Conservation (phyloP, 1,139 yeast genomes). For the Geotrichum restrictum region DNA sequence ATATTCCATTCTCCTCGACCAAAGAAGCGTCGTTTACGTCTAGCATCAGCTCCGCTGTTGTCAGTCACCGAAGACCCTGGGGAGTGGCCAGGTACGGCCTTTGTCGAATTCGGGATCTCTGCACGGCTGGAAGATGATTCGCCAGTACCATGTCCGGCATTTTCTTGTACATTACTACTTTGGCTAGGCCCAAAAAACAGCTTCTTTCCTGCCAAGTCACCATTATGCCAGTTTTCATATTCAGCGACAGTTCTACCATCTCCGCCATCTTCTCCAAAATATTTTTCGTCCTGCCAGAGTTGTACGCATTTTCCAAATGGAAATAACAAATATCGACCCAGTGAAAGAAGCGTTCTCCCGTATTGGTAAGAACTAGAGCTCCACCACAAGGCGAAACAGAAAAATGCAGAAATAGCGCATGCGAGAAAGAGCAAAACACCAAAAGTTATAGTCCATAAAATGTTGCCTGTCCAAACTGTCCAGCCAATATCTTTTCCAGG, state of each 20-base stretch:
- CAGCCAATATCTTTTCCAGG: conserved; percentile 53
- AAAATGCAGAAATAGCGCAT: conserved; percentile 57
- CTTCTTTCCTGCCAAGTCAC: conserved; percentile 56
- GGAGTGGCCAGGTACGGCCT: neutral
- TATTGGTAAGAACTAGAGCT: conserved; percentile 50
- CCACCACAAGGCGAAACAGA: conserved; percentile 35
- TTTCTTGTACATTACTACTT: neutral
- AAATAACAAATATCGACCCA: conserved; percentile 67
- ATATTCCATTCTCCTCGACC: conserved; percentile 93
- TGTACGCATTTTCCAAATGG: conserved; percentile 92
- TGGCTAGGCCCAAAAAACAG: conserved; percentile 57
- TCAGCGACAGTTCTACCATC: conserved; percentile 84
- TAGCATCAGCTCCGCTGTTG: conserved; percentile 20
- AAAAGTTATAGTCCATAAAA: conserved; percentile 68
- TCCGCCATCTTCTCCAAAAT: conserved; percentile 79
- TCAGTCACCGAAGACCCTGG: conserved; percentile 6
- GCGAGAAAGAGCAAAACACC: conserved; percentile 59
- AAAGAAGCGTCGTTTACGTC: conserved; percentile 51
- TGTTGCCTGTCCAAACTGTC: conserved; percentile 67
- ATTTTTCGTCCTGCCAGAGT: conserved; percentile 71
- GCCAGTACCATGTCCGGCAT: conserved; percentile 2
- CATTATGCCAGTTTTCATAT: conserved; percentile 83
- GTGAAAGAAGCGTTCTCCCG: conserved; percentile 54
- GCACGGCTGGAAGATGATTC: neutral
- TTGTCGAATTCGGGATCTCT: too few species aligned